Conservation (phyloP, 805 yeast species). For the Danielozyma ontarioensis region DNA sequence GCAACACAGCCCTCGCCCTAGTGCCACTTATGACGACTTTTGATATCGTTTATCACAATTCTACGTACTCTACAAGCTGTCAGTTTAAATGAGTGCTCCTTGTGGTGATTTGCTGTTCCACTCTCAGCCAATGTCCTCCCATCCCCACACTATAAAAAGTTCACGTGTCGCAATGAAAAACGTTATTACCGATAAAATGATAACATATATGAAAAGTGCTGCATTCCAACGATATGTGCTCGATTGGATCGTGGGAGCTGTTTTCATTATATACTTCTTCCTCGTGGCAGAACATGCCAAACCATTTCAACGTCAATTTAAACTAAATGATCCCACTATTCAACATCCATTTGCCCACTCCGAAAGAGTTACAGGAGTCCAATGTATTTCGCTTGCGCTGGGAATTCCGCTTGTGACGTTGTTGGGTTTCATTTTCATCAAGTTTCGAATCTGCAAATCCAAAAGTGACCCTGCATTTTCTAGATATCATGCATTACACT, state of each 20-base stretch:
- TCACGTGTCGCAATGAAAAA: no score
- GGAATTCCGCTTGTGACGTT: constrained; percentile 20
- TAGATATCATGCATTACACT: constrained; percentile 12
- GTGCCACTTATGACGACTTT: no score
- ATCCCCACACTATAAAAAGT: no score
- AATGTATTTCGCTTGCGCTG: constrained; percentile 24
- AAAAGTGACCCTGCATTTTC: constrained; percentile 1
- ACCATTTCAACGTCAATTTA: constrained; percentile 34
- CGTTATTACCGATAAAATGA: no score
- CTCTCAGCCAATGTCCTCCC: no score
- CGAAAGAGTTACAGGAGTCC: constrained; percentile 27
- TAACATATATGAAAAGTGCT: background rate
- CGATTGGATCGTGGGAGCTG: constrained; percentile 27
- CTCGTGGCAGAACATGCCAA: constrained; percentile 24
- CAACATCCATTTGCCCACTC: constrained; percentile 30
- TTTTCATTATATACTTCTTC: constrained; percentile 21
- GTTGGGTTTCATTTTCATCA: constrained; percentile 5
- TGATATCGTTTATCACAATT: no score
- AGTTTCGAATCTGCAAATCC: constrained; percentile 2
- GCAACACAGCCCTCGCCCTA: no score
- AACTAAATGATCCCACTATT: constrained; percentile 23
- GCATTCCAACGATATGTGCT: constrained; percentile 17
- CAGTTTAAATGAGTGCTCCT: no score
- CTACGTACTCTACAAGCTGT: no score
- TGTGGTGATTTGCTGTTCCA: no score